Evolutionary conservation across 495 filamentous ascomycete species (phyloP).

Genomic region (Daldinia vernicosa): DNA sequence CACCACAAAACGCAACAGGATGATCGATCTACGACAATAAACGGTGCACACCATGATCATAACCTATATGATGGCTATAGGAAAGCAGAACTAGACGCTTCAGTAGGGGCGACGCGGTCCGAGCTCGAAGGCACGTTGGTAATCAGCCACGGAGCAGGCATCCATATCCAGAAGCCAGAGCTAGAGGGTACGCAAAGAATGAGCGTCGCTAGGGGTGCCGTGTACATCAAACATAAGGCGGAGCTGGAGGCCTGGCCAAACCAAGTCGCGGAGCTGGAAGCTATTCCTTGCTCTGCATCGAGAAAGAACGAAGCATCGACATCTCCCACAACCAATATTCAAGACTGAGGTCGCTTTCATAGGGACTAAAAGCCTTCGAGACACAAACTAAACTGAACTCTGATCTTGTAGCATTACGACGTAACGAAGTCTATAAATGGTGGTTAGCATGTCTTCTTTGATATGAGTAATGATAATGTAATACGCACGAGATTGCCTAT

Average conservation of each 20-base stretch:
- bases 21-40: no score
- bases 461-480: no score
- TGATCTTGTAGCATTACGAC: no score
- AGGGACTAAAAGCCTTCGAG: no score
- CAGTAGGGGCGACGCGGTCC: neutral
- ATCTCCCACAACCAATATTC: neutral
- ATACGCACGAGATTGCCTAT: no score
- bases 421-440: no score
- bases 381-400: no score
- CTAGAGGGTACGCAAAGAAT: neutral
- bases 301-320: neutral
- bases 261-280: neutral
- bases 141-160: neutral
- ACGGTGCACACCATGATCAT: no score
- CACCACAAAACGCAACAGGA: no score
- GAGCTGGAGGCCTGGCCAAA: neutral
- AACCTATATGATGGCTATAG: neutral
- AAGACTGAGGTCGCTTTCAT: neutral
- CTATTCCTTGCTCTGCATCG: neutral
- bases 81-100: neutral
- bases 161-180: neutral
- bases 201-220: neutral
- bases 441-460: no score
- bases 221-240: neutral
- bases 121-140: neutral